Evolutionary conservation across 2,329 filamentous ascomycete genomes (phyloP).

Genomic region (Tolypocladium ophioglossoides): DNA sequence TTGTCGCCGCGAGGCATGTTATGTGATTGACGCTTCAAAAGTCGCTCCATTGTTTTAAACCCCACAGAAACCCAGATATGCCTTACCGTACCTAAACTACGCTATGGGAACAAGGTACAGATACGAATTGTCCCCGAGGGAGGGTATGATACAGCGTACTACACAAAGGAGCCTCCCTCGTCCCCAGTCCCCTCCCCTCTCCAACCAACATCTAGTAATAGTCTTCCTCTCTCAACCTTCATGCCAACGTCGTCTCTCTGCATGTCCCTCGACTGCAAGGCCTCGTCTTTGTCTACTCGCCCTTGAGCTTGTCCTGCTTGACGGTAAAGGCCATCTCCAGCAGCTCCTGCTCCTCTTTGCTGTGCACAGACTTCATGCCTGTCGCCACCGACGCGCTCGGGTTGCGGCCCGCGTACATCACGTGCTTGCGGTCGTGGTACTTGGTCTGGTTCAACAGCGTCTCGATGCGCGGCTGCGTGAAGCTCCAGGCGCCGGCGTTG

Average conservation of each 20-base stretch:
- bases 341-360: slow-evolving; percentile 87
- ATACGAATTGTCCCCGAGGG: slow-evolving; percentile 1
- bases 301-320: slow-evolving; percentile 59
- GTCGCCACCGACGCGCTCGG: slow-evolving; percentile 91
- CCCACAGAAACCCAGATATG: background rate
- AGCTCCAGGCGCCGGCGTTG: slow-evolving; percentile 94
- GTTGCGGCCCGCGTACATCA: slow-evolving; percentile 92
- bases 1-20: background rate
- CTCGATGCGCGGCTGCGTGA: slow-evolving; percentile 95
- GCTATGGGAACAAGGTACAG: slow-evolving; percentile 3
- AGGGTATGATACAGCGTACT: slow-evolving; percentile 7
- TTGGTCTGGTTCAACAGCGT: slow-evolving; percentile 88
- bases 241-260: background rate
- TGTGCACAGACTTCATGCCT: slow-evolving; percentile 76
- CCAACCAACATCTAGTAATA: background rate
- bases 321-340: slow-evolving; percentile 55
- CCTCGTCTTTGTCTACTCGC: slow-evolving; percentile 34
- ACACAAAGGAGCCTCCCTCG: slow-evolving; percentile 2
- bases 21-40: background rate
- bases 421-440: slow-evolving; percentile 87
- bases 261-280: background rate
- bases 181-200: background rate
- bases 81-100: slow-evolving; percentile 4
- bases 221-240: background rate
- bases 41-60: background rate